Evolutionary conservation across 2,329 filamentous ascomycete genomes (phyloP), one percentile per base, ranked within the genome.

Genomic region (Aureobasidium sp.): DNA sequence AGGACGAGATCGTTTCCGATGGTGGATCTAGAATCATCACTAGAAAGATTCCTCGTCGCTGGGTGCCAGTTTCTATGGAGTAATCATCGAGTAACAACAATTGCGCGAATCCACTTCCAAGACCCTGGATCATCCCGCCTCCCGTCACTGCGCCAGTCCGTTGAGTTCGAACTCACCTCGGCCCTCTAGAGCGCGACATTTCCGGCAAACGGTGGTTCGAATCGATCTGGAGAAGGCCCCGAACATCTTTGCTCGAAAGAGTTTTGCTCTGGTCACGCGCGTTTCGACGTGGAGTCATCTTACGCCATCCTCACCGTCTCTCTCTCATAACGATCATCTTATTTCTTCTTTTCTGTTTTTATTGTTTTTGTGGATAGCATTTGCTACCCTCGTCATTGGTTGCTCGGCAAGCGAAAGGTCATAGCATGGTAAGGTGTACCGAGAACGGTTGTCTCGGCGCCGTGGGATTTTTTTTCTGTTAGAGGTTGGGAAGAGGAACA

Each of bases 51-150:
- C 59, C 59, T 37, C 48, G 49, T 27, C 48, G 59, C 15, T 61
- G 59, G 59, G 42, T 61, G 6, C 36, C 47, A 48, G 27, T 61
- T 59, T 59, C 57, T 15, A 59, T 59, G 25, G 57, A 59, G 57
- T 59, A 59, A 59, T 59, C 15, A 21, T 59, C 29, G 45, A 32
- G 45, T 48, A 48, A 48, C 45, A 48, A 48, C 15, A 37, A n/a
- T n/a, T 42, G 45, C 48, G n/a, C 21, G 41, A 50, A 50, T n/a
- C 45, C 57, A 39, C 44, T 32, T 42, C 34, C 13, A 27, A 21
- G 57, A 59, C 57, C 57, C 57, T 59, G 57, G 57, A 59, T 50
- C 55, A 42, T 58, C 32, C 54, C 44, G 32, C 15, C 53, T 57
- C 41, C 50, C 50, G 50, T 54, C 50, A 8, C 37, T 54, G 21